Base-by-base conservation (phyloP, 176 grass and related monocot species). In the Urochloa ruziziensis region DNA sequence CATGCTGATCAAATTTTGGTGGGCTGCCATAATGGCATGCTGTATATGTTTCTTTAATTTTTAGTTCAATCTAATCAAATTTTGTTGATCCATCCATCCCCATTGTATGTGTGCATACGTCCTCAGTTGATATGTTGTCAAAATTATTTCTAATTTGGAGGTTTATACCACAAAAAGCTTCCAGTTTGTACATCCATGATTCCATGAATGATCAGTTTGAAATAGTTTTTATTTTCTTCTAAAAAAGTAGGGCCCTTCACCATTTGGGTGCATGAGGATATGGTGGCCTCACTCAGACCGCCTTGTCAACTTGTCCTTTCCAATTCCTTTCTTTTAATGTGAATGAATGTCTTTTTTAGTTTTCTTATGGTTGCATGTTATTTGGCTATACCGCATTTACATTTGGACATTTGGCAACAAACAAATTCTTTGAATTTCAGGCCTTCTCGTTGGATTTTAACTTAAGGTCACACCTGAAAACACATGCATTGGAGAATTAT, bases 371-470 rank as follows among this genome's bases (percentile, higher is more conserved):
- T 65, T 24, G 1, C 21, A 6, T 51, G 61, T 62, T 24, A 14
- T 73, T 25, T 73, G 15, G 3, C 21, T 57, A 18, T 4, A 25
- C 4, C 29, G 2, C 16, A 16, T 70, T 77, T 72, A n/a, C 56
- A 59, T 73, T n/a, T 66, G 67, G 8, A n/a, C 56, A 59, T 73
- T n/a, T 66, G 67, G 8, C 78, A 49, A 86, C 66, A 79, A 79
- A 74, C 12, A 40, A 16, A 25, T 73, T 16, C 39, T 83, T 21
- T 86, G 33, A 67, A 86, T 87, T 88, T 74, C 79, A 98, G 96
- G 96, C 96, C 36, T 98, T 98, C 93, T 91, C 96, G 42, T 88
- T 95, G 91, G 96, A 95, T 94, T 98, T 98, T 86, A 98, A 98
- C 79, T 62, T 98, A 33, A 87, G 89, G 53, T 86, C 96, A 2